Base-by-base conservation (phyloP, 306 rosid species). In the Citrullus mucosospermus region DNA sequence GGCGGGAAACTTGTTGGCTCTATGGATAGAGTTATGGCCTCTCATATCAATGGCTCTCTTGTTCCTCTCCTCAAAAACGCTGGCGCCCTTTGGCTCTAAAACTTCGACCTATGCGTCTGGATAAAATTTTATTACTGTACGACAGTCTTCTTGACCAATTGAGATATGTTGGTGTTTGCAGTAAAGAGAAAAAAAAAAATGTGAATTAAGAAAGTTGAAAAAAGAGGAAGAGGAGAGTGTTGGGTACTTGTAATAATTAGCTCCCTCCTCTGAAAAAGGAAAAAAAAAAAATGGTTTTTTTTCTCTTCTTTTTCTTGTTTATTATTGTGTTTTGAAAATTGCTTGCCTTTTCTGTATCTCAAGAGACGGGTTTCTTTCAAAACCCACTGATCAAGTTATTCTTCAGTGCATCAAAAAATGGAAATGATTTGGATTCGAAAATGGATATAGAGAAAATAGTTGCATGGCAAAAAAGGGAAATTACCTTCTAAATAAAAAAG, bases 41-140 rank as follows among this genome's bases (percentile, higher is more conserved):
- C 94, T 7, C 98, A 94, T 50, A 90, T 92, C 51, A 90, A 86
- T 75, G 96, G 98, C 68, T 65, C 95, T 5, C 95, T 94, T 12
- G 95, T 94, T 32, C 98, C 96, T 25, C 98, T 92, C 80, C 97
- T 94, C 79, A 94, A 94, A 80, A 83, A 90, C 34, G 98, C 97
- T 12, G 98, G 98, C 0, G 98, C 94, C 51, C 87, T 94, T 41
- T 94, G 98, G 97, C 98, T 93, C 55, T 88, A 81, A 53, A 53
- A 53, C 16, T 48, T 12, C 54, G 0, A 4, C 16, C 0, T 48
- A 48, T 48, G 54, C 1, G 0, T 48, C 54, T 48, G 12, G 54
- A 12, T 16, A 2, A 43, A 43, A 13, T 12, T 5, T 48, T 2
- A 4, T n/a, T 3, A n/a, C 9, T 3, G 28, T 39, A 0, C 11